Evolutionary conservation across 306 rosid species (phyloP).

Genomic region (Acmispon strigosus): DNA sequence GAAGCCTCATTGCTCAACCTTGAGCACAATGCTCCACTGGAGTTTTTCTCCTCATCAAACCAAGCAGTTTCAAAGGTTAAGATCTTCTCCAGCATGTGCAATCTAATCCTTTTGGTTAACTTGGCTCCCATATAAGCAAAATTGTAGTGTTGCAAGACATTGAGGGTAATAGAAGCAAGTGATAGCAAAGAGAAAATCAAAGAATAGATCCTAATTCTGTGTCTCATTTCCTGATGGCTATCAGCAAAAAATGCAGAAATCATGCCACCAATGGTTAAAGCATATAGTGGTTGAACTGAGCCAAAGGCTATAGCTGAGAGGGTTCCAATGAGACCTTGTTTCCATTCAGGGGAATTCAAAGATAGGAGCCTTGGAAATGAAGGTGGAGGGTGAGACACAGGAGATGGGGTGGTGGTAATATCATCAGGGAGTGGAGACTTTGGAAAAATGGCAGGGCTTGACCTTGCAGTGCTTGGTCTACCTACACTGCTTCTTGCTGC

Average conservation of each 20-base stretch:
- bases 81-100: constrained; percentile 66
- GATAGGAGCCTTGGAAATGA: constrained; percentile 69
- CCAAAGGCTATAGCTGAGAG: constrained; percentile 74
- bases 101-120: constrained; percentile 64
- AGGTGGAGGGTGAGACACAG: constrained; percentile 41
- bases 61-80: constrained; percentile 88
- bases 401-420: not conserved
- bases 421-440: constrained; percentile 52
- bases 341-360: constrained; percentile 83
- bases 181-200: constrained; percentile 60
- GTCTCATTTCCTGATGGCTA: constrained; percentile 70
- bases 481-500: constrained; percentile 69
- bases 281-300: constrained; percentile 84
- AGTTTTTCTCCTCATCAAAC: constrained; percentile 81
- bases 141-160: constrained; percentile 80
- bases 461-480: constrained; percentile 53
- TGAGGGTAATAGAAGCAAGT: constrained; percentile 61
- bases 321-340: constrained; percentile 69
- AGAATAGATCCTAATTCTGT: constrained; percentile 58
- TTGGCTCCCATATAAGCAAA: constrained; percentile 86
- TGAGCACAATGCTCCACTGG: constrained; percentile 85
- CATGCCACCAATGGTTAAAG: constrained; percentile 86
- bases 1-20: constrained; percentile 86
- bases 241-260: constrained; percentile 74
- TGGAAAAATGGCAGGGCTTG: constrained; percentile 61